Evolutionary conservation across 768 basidiomycete species (phyloP).

Genomic region (Melanogaster broomeanus): DNA sequence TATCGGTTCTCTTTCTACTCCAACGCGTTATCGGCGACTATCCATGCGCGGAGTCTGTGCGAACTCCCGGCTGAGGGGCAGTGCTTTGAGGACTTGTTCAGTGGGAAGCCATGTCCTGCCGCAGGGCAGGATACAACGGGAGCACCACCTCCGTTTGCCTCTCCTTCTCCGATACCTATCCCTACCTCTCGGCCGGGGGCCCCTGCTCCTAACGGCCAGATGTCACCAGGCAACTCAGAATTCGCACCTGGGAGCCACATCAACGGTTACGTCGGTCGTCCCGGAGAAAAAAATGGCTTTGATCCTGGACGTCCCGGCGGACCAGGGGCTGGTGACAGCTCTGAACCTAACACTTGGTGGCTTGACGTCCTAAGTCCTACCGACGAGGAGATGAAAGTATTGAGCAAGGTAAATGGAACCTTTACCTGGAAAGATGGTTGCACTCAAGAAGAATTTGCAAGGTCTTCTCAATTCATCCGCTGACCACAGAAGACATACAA

Average conservation of each 20-base stretch:
- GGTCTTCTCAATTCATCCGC: constrained; percentile 96
- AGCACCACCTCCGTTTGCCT: background rate
- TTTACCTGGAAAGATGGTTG: background rate
- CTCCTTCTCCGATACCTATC: constrained; percentile 11
- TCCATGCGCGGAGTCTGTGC: constrained; percentile 89
- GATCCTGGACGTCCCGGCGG: constrained; percentile 22
- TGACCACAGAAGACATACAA: constrained; percentile 98
- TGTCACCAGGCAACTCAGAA: constrained; percentile 8
- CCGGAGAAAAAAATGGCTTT: constrained; percentile 14
- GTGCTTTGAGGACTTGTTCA: constrained; percentile 88
- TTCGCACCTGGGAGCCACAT: constrained; percentile 2
- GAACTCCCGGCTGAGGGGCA: constrained; percentile 95
- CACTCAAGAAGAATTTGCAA: constrained; percentile 31
- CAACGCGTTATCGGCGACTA: constrained; percentile 87
- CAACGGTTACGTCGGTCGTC: constrained; percentile 19
- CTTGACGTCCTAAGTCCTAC: constrained; percentile 91
- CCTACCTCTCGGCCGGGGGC: background rate
- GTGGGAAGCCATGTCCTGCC: constrained; percentile 41
- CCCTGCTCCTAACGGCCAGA: constrained; percentile 9
- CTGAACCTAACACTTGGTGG: constrained; percentile 94
- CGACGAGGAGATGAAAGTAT: constrained; percentile 97
- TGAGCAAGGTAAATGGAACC: constrained; percentile 70
- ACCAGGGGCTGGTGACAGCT: constrained; percentile 33
- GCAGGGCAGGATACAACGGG: constrained; percentile 7
- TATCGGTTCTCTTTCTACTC: constrained; percentile 99